Conservation (phyloP, 176 grass and related monocot species). For the Echinochloa phyllopogon region DNA sequence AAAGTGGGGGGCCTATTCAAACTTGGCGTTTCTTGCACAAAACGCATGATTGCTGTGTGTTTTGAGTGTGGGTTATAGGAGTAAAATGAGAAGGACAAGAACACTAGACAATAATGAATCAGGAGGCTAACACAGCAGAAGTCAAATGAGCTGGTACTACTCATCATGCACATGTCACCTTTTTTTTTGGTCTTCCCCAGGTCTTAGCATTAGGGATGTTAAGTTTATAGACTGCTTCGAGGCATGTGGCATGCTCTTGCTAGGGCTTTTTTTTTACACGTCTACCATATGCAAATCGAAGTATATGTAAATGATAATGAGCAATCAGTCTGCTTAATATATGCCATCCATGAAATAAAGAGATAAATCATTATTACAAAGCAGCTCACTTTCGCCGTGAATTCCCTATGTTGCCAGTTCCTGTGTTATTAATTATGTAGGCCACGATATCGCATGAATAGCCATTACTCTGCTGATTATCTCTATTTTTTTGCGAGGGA, state of each 20-base stretch:
- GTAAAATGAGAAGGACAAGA: background rate
- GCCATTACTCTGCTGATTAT: background rate
- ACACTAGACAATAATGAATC: constrained; percentile 37
- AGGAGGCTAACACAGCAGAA: constrained; percentile 19
- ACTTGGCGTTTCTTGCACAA: background rate
- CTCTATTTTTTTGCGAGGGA: background rate
- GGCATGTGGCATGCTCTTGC: constrained; percentile 9
- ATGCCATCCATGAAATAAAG: background rate
- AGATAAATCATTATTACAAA: background rate
- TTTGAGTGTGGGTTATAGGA: background rate
- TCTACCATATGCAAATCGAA: background rate
- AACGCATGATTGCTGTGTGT: constrained; percentile 11
- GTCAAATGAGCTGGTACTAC: constrained; percentile 49
- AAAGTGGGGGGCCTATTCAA: constrained; percentile 40
- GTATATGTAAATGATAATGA: background rate
- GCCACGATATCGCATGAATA: background rate
- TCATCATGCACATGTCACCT: constrained; percentile 26
- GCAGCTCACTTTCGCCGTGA: background rate
- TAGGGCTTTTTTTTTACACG: background rate
- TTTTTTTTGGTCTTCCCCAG: constrained; percentile 10
- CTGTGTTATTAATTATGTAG: background rate
- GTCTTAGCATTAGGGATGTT: background rate
- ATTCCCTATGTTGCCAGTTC: background rate
- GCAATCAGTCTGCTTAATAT: background rate
- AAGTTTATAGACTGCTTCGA: background rate